Evolutionary conservation across 2,329 filamentous ascomycete genomes (phyloP).

Genomic region (Colletotrichum eremochloae): DNA sequence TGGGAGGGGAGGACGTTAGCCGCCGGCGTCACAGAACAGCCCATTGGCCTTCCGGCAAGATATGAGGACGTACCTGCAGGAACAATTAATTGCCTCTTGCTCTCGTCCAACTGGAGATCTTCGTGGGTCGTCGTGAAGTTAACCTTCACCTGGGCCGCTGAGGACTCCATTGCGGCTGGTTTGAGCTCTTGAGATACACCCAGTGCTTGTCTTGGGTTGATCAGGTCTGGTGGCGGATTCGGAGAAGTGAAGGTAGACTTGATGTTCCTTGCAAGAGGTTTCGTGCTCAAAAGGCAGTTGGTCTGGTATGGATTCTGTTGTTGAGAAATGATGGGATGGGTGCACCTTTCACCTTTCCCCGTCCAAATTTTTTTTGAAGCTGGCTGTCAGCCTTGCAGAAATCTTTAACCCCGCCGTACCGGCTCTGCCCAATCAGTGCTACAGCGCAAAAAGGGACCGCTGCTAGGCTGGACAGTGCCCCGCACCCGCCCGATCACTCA

Average conservation of each 20-base stretch:
- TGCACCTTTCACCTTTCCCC: background rate
- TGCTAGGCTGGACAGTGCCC: conserved; percentile 33
- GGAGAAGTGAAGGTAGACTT: background rate
- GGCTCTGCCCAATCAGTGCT: conserved; percentile 25
- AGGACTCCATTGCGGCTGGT: conserved; percentile 53
- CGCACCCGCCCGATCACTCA: conserved; percentile 20
- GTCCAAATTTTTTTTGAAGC: conserved; percentile 42
- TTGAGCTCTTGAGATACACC: conserved; percentile 13
- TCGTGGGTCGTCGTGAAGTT: conserved; percentile 75
- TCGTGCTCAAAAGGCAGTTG: background rate
- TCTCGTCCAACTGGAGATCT: conserved; percentile 73
- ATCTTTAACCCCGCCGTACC: conserved; percentile 31
- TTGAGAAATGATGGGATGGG: conserved; percentile 3
- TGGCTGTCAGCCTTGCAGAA: conserved; percentile 43
- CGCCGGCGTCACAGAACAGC: conserved; percentile 17
- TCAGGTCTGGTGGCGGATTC: background rate
- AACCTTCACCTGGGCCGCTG: conserved; percentile 72
- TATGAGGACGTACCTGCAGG: conserved; percentile 64
- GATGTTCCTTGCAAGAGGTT: background rate
- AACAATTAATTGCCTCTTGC: conserved; percentile 72
- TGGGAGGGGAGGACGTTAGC: conserved; percentile 46
- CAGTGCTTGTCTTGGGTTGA: background rate
- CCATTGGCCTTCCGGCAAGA: background rate
- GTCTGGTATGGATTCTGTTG: conserved; percentile 6
- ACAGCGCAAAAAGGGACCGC: conserved; percentile 33